Percentiles rank a stretch among this genome's conserved stretches.
phyloP scores from a whole-genome alignment of 805 yeast genomes.

The Pichia eremophila region DNA sequence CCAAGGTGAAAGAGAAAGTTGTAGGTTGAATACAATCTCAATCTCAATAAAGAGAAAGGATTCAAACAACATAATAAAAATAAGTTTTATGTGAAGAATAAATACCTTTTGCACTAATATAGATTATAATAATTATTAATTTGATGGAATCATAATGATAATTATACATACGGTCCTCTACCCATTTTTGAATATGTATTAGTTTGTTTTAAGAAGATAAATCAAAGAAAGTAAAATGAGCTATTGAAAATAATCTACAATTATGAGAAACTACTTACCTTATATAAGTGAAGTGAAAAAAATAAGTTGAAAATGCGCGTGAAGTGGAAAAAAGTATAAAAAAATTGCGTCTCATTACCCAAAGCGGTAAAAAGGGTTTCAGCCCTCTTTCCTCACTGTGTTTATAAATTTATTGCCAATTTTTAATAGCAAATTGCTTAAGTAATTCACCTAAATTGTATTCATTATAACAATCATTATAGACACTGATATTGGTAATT shows the following conservation, averaged over 20 bases:
- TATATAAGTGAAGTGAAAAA: too few relatives aligned
- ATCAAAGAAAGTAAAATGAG: background rate
- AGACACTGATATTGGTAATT: slow-evolving; percentile 11
- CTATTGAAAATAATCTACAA: too few relatives aligned
- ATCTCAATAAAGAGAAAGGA: background rate
- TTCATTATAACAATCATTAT: slow-evolving; percentile 29
- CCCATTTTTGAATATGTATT: slow-evolving; percentile 41
- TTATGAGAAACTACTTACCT: too few relatives aligned
- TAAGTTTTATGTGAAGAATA: background rate
- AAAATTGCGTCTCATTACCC: too few relatives aligned
- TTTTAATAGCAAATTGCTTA: slow-evolving; percentile 29
- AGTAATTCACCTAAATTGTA: slow-evolving; percentile 36
- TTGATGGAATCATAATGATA: background rate
- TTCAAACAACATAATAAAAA: background rate
- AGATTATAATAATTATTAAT: too few relatives aligned
- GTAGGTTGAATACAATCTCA: slow-evolving; percentile 4
- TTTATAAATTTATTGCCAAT: slow-evolving; percentile 28
- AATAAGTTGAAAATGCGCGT: too few relatives aligned
- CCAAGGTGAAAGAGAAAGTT: background rate
- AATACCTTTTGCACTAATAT: slow-evolving; percentile 3
- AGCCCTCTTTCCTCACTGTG: too few relatives aligned
- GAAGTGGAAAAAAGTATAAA: background rate
- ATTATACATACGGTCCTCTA: slow-evolving; percentile 63
- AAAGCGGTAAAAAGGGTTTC: background rate
- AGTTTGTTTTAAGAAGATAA: background rate